Conservation (phyloP, 139 green algal species). For the Tetraselmis striata region DNA sequence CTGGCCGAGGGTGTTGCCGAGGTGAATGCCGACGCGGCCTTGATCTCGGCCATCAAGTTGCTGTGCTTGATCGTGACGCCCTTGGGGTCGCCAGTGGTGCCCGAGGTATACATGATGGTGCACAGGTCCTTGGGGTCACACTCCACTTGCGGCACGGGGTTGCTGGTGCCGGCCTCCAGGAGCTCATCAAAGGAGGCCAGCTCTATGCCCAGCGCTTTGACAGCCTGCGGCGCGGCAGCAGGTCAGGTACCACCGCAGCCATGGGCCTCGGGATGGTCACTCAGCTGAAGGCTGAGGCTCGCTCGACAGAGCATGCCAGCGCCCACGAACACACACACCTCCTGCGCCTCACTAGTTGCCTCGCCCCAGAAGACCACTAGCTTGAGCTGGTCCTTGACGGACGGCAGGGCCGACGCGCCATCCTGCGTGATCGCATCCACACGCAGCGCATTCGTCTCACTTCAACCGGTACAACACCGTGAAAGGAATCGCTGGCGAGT, state of each 20-base stretch:
- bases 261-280: no score
- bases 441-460: no score
- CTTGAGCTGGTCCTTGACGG: constrained; percentile 47
- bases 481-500: no score
- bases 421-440: no score
- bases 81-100: constrained; percentile 81
- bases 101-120: constrained; percentile 94
- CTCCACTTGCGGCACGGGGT: constrained; percentile 33
- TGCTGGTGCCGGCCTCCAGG: constrained; percentile 39
- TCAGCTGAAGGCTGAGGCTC: no score
- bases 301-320: no score
- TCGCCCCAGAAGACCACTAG: constrained; percentile 75
- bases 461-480: no score
- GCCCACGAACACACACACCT: neutral
- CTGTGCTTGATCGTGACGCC: constrained; percentile 76
- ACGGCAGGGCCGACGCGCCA: constrained; percentile 55
- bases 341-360: neutral
- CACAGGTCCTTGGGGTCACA: constrained; percentile 73
- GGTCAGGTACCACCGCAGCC: no score
- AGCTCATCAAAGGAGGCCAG: constrained; percentile 60
- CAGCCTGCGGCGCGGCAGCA: constrained; percentile 29
- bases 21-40: constrained; percentile 39
- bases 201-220: constrained; percentile 30
- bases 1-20: constrained; percentile 17
- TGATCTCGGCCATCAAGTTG: constrained; percentile 52